Percentiles rank a stretch among this genome's conserved stretches.
Evolutionary conservation across 129 eudicot genomes (phyloP).

Genomic region (Solidago caesia): DNA sequence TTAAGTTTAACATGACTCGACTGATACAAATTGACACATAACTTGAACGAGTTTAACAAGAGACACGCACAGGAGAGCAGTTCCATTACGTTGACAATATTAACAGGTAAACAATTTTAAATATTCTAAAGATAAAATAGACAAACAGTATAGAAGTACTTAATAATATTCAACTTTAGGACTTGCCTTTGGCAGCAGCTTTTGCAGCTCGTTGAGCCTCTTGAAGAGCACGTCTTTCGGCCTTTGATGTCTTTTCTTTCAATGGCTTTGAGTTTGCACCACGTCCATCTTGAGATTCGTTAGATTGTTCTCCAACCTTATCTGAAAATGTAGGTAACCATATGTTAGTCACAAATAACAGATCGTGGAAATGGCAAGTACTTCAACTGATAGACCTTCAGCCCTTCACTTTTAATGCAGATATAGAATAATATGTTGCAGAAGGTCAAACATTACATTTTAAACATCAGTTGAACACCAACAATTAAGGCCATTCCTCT

Average conservation of each 20-base stretch:
- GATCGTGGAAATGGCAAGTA: not conserved
- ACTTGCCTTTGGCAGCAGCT: conserved; percentile 72
- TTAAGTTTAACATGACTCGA: not conserved
- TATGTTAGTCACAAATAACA: conserved; percentile 17
- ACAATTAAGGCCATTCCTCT: not conserved
- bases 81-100: not conserved
- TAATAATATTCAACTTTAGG: not conserved
- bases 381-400: not conserved
- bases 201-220: conserved; percentile 93
- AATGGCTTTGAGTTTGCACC: conserved; percentile 48
- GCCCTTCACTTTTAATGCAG: not conserved
- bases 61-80: not conserved
- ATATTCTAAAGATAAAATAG: not conserved
- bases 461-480: not conserved
- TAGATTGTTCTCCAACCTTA: conserved; percentile 40
- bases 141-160: not conserved
- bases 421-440: not conserved
- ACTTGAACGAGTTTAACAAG: not conserved
- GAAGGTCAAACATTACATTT: conserved; percentile 12
- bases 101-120: not conserved
- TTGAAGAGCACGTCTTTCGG: conserved; percentile 92
- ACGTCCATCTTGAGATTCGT: conserved; percentile 44
- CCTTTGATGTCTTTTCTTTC: conserved; percentile 83
- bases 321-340: conserved; percentile 33
- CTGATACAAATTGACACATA: not conserved